A percentile compares a stretch with the other conserved stretches of the same genome.
Evolutionary conservation across 1,284 basidiomycete species (phyloP).

Genomic region (Cutaneotrichosporon sp.): DNA sequence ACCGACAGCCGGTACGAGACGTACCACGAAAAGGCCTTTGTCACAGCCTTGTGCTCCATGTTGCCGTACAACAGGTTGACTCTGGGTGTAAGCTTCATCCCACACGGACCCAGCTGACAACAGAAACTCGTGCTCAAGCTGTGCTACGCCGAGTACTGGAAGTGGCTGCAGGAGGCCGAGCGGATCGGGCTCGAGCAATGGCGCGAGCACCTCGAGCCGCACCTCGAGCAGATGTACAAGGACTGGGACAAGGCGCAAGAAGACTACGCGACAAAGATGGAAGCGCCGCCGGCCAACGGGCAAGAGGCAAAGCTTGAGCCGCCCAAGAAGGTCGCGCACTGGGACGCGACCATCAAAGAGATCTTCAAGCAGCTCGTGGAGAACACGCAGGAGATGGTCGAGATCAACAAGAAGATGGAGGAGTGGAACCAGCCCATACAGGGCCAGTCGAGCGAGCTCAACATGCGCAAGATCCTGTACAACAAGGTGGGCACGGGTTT

Average conservation of each 20-base stretch:
- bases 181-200: constrained; percentile 23
- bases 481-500: constrained; percentile 19
- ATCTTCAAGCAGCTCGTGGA: constrained; percentile 39
- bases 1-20: constrained; percentile 12
- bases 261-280: neutral
- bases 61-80: constrained; percentile 46
- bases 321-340: constrained; percentile 1
- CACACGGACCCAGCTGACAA: neutral
- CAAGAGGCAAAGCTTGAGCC: constrained; percentile 2
- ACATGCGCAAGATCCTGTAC: constrained; percentile 30
- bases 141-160: constrained; percentile 28
- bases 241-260: constrained; percentile 7
- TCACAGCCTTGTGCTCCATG: constrained; percentile 28
- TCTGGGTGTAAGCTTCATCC: constrained; percentile 31
- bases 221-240: constrained; percentile 11
- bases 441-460: constrained; percentile 22
- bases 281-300: neutral
- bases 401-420: constrained; percentile 30
- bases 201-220: constrained; percentile 20
- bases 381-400: constrained; percentile 32
- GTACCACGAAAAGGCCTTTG: constrained; percentile 28
- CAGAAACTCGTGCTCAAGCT: constrained; percentile 41
- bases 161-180: constrained; percentile 32
- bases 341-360: constrained; percentile 11
- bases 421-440: constrained; percentile 27